Evolutionary conservation across 1,139 yeast genomes (phyloP), one percentile per base, ranked within the genome.

Genomic region (Komagataea norvegica): DNA sequence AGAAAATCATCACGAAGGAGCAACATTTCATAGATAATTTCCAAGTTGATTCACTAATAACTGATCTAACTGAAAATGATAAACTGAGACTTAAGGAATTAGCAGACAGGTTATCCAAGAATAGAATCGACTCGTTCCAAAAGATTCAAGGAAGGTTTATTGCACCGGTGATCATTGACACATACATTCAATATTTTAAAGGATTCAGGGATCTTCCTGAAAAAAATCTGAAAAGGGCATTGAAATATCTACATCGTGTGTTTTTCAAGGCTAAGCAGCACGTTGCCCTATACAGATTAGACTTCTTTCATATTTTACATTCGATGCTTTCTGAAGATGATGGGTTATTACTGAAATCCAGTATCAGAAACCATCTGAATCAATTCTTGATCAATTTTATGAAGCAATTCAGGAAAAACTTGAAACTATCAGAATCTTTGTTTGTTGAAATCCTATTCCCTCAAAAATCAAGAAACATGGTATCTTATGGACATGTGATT

Each of bases 381-480:
- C 75, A 77, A 33, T 81, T 91, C 52, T 64, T 84, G 29, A 68
- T 70, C 25, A 79, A 80, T 51, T 87, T 70, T 50, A 77, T 87
- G 77, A 72, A 74, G 42, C 74, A 74, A 44, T 67, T 91, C 45
- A 74, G 72, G 42, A 61, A 61, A 57, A 72, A 60, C 45, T 66
- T 68, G 44, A 67, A 57, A 33, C 71, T 57, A 53, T 74, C 77
- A 51, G 94, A 71, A 37, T 67, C 67, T 0, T 57, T 77, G 44
- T 80, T 75, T 33, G 68, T 83, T 13, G 96, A 88, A 51, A 49
- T 89, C 8, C 61, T 87, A 29, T 84, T 85, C 59, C 74, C 81
- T 20, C 65, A 32, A 15, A 30, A 23, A 13, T 14, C 29, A 6
- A 25, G 33, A 24, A 20, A 22, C 9, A 76, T 71, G 16, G 57